Evolutionary conservation across 2,329 filamentous ascomycete genomes (phyloP).

Genomic region (Pseudogymnoascus sp.): DNA sequence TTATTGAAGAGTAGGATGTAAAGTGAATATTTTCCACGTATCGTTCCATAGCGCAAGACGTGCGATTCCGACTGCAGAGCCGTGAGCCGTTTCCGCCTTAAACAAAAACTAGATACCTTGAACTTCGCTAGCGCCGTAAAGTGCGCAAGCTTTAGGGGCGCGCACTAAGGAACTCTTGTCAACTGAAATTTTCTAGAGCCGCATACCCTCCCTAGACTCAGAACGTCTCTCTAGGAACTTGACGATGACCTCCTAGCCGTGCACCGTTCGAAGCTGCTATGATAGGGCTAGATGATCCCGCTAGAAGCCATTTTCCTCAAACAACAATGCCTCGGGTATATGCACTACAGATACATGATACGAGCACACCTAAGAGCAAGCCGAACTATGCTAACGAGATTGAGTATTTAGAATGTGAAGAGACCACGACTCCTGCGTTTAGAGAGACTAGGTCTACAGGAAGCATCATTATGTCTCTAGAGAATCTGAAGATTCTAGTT

Average conservation of each 20-base stretch:
- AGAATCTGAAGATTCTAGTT: background rate
- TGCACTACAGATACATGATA: background rate
- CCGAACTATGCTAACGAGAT: background rate
- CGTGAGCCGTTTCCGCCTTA: constrained; percentile 42
- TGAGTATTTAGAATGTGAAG: background rate
- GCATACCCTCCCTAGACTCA: constrained; percentile 30
- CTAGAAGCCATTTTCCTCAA: constrained; percentile 44
- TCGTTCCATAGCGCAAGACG: constrained; percentile 36
- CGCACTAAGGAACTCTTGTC: constrained; percentile 38
- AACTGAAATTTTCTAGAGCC: constrained; percentile 32
- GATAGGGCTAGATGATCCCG: constrained; percentile 48
- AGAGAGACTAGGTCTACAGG: background rate
- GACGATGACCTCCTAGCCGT: constrained; percentile 33
- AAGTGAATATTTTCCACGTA: constrained; percentile 53
- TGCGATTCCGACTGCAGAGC: constrained; percentile 47
- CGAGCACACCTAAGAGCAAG: background rate
- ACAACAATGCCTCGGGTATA: constrained; percentile 14
- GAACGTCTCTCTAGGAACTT: constrained; percentile 29
- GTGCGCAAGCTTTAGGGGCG: constrained; percentile 34
- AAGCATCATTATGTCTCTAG: background rate
- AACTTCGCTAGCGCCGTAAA: constrained; percentile 42
- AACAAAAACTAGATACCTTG: constrained; percentile 50
- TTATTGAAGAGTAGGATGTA: constrained; percentile 51
- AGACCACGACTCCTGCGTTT: background rate
- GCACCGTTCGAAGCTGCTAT: constrained; percentile 46